A percentile compares a stretch with the other conserved stretches of the same genome.
phyloP scores from a whole-genome alignment of 2,329 filamentous ascomycete species.

The Xylariaceae sp. region DNA sequence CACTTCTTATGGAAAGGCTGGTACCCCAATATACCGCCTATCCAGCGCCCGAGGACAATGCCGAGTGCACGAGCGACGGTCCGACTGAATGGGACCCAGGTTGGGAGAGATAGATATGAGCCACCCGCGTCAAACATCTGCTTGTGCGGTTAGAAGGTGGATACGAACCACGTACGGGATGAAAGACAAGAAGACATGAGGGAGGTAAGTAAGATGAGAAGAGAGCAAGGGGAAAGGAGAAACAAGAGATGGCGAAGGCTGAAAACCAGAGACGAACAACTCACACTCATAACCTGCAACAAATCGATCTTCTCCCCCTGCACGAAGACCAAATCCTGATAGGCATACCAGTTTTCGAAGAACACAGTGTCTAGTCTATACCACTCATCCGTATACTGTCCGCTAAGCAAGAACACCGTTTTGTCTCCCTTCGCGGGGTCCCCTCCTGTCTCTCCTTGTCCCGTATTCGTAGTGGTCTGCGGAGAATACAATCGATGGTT shows the following conservation, averaged over 20 bases:
- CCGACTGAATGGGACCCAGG: conserved; percentile 36
- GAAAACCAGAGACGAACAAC: conserved; percentile 1
- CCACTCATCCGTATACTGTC: conserved; percentile 23
- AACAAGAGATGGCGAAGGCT: neutral
- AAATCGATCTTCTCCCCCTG: conserved; percentile 24
- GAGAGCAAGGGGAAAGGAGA: neutral
- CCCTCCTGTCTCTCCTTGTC: no score
- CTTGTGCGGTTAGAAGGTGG: neutral
- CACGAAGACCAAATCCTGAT: conserved; percentile 32
- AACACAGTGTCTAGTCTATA: conserved; percentile 33
- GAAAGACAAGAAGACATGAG: neutral
- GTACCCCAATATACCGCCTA: conserved; percentile 38
- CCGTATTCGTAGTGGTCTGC: neutral
- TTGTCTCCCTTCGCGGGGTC: conserved; percentile 14
- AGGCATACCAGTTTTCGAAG: conserved; percentile 37
- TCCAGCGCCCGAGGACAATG: conserved; percentile 37
- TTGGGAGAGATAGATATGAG: conserved; percentile 35
- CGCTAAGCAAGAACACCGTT: conserved; percentile 27
- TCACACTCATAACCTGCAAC: conserved; percentile 29
- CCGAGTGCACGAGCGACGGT: conserved; percentile 27
- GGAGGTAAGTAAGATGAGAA: neutral
- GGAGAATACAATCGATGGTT: conserved; percentile 29
- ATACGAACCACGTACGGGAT: neutral
- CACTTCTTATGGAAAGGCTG: conserved; percentile 37
- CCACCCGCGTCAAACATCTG: conserved; percentile 41